Percentiles rank a stretch among this genome's conserved stretches.
Evolutionary conservation across 169 alveolate genomes (phyloP).

Genomic region (Cryptosporidium ryanae): DNA sequence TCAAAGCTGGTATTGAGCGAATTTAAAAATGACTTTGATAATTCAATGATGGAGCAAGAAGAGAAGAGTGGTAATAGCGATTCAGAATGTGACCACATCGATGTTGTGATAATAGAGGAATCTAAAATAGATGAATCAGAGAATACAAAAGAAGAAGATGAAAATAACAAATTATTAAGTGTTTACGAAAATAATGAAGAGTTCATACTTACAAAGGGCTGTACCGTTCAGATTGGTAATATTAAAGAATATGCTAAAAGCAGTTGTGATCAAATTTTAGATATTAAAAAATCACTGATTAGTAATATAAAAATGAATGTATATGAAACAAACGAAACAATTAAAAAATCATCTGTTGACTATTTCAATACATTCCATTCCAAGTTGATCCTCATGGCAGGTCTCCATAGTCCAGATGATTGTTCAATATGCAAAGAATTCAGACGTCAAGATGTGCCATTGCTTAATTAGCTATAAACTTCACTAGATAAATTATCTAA

Average conservation of each 20-base stretch:
- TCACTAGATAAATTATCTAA: background rate
- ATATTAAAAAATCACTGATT: constrained; percentile 3
- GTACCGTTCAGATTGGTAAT: background rate
- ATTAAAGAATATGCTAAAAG: constrained; percentile 1
- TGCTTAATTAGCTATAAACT: constrained; percentile 25
- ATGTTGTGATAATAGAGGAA: too few species aligned
- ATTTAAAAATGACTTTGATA: constrained; percentile 1
- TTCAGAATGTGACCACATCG: background rate
- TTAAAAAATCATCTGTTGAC: constrained; percentile 12
- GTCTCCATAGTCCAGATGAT: constrained; percentile 65
- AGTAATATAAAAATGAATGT: background rate
- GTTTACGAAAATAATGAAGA: background rate
- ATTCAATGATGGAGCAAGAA: constrained; percentile 4
- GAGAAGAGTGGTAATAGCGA: constrained; percentile 3
- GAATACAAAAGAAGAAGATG: constrained; percentile 9
- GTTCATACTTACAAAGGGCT: constrained; percentile 4
- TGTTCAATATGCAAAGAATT: constrained; percentile 68
- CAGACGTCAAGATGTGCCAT: constrained; percentile 52
- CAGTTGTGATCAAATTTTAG: background rate
- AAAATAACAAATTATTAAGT: background rate
- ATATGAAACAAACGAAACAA: background rate
- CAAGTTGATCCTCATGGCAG: constrained; percentile 37
- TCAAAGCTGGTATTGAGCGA: constrained; percentile 34
- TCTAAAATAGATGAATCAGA: constrained; percentile 5
- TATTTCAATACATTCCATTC: constrained; percentile 25